A percentile compares a stretch with the other conserved stretches of the same genome.
Conservation (phyloP, 352 stramenopile species). For the Phytopythium montanum region DNA sequence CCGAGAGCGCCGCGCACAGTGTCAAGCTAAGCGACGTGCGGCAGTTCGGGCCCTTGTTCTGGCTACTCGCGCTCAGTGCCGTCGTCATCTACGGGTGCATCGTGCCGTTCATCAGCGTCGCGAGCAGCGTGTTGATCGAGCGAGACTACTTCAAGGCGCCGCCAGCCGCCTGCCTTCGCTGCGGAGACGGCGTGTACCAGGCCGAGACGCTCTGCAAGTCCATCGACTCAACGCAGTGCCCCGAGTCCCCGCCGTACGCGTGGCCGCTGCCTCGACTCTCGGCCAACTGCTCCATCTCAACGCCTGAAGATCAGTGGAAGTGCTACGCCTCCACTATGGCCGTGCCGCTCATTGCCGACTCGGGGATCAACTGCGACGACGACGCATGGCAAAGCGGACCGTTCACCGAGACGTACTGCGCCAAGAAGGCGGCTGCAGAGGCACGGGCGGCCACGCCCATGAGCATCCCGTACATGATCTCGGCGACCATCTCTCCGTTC, state of each 20-base stretch:
- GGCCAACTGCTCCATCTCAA: conserved; percentile 63
- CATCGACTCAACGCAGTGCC: conserved; percentile 40
- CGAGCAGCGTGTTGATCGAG: conserved; percentile 90
- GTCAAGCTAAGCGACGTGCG: conserved; percentile 73
- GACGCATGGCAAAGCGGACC: conserved; percentile 62
- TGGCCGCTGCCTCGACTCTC: conserved; percentile 71
- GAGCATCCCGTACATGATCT: conserved; percentile 94
- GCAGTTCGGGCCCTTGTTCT: conserved; percentile 82
- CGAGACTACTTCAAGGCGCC: conserved; percentile 84
- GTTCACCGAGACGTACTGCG: conserved; percentile 56
- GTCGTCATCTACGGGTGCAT: conserved; percentile 92
- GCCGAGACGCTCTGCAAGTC: conserved; percentile 41
- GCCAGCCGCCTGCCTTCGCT: conserved; percentile 40
- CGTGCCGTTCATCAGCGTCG: conserved; percentile 94
- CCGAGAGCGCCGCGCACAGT: conserved; percentile 24
- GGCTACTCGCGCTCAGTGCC: conserved; percentile 85
- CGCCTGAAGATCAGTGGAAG: conserved; percentile 51
- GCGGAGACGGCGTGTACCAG: conserved; percentile 54
- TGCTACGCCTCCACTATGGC: conserved; percentile 28
- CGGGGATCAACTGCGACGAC: conserved; percentile 75
- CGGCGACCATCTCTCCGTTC: conserved; percentile 85
- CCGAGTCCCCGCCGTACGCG: conserved; percentile 62
- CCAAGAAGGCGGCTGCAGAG: conserved; percentile 54
- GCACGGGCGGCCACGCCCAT: conserved; percentile 81
- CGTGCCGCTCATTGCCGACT: conserved; percentile 54